Evolutionary conservation across 2,329 filamentous ascomycete genomes (phyloP).

Genomic region (Pleomassaria siparia): DNA sequence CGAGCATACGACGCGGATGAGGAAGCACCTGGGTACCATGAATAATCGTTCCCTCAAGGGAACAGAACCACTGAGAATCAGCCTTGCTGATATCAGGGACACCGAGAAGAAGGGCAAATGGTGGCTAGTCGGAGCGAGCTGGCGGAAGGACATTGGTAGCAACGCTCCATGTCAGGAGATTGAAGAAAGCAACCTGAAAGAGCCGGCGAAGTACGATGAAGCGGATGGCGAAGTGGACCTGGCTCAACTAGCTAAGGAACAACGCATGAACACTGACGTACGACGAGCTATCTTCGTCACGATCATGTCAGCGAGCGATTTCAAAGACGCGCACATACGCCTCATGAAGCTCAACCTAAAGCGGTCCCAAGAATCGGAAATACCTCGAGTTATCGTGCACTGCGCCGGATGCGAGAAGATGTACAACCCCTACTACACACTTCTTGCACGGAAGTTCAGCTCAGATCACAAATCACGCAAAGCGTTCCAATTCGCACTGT

Average conservation of each 20-base stretch:
- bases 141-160: constrained; percentile 54
- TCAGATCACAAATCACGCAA: constrained; percentile 74
- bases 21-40: constrained; percentile 79
- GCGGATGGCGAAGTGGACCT: constrained; percentile 60
- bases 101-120: constrained; percentile 90
- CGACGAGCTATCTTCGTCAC: constrained; percentile 91
- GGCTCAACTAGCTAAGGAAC: constrained; percentile 70
- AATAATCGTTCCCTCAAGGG: constrained; percentile 69
- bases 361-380: constrained; percentile 80
- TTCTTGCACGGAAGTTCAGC: constrained; percentile 79
- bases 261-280: constrained; percentile 84
- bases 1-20: constrained; percentile 85
- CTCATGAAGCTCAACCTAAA: constrained; percentile 82
- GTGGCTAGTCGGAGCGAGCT: constrained; percentile 98
- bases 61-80: constrained; percentile 78
- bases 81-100: constrained; percentile 77
- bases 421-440: constrained; percentile 92
- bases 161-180: constrained; percentile 38
- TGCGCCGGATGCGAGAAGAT: constrained; percentile 79
- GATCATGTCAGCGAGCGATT: constrained; percentile 82
- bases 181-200: constrained; percentile 25
- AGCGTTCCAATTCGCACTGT: constrained; percentile 83
- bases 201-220: constrained; percentile 13
- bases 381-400: constrained; percentile 83
- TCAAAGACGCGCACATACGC: constrained; percentile 78